Conservation (phyloP, 495 filamentous ascomycete species). For the Chaetomium tenue region DNA sequence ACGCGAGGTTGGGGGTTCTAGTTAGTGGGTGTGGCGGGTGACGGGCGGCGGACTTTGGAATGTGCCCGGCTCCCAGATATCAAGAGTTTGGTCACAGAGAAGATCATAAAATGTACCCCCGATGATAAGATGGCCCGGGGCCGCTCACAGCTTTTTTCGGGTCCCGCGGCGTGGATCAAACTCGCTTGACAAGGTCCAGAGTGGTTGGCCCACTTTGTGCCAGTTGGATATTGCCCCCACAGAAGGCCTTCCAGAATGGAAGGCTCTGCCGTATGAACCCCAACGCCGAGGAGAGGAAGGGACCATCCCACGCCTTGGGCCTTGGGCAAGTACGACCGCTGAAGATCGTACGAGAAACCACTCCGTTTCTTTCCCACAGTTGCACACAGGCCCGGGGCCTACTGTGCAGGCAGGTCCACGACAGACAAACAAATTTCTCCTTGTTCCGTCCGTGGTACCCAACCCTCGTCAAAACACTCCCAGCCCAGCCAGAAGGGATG, state of each 20-base stretch:
- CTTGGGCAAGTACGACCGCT: no score
- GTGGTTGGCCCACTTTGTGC: not conserved
- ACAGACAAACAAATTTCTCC: constrained; percentile 8
- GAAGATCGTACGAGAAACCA: no score
- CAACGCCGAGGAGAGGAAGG: no score
- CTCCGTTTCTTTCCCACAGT: not conserved
- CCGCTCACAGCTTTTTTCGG: not conserved
- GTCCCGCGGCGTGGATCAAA: constrained; percentile 20
- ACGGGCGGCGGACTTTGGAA: not conserved
- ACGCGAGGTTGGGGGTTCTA: not conserved
- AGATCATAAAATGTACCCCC: constrained; percentile 15
- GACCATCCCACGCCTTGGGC: no score
- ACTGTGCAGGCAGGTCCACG: not conserved
- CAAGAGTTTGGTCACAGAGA: not conserved
- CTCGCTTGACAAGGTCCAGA: constrained; percentile 4
- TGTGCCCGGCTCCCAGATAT: constrained; percentile 5
- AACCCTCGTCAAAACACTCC: not conserved
- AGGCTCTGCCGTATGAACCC: not conserved
- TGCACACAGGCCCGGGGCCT: not conserved
- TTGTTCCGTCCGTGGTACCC: not conserved
- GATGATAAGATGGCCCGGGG: constrained; percentile 12
- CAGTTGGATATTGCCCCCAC: not conserved
- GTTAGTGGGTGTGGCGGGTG: not conserved
- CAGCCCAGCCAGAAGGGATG: not conserved
- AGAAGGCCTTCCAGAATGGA: constrained; percentile 3